Conservation (phyloP, 192 early-diverging fungal genomes). For the Gonapodya prolifera region DNA sequence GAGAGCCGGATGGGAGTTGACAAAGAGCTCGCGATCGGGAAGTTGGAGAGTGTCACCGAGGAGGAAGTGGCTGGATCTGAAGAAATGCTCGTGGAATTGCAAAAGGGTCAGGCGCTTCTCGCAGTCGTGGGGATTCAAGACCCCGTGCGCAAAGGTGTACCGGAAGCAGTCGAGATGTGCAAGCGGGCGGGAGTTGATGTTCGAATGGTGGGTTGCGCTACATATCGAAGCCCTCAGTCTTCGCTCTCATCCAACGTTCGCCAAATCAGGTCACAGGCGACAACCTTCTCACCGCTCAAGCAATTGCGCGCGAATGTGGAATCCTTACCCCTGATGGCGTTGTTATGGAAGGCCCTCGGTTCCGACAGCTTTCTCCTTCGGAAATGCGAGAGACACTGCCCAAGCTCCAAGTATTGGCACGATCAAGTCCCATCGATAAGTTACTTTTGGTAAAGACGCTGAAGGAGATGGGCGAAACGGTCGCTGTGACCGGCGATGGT, state of each 20-base stretch:
- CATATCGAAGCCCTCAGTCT: too few species aligned
- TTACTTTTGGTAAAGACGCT: slow-evolving; percentile 81
- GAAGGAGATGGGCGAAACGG: slow-evolving; percentile 81
- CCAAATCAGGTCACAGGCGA: slow-evolving; percentile 99
- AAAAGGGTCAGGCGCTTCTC: slow-evolving; percentile 13
- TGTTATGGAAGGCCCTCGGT: slow-evolving; percentile 90
- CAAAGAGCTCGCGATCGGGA: too few species aligned
- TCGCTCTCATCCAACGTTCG: too few species aligned
- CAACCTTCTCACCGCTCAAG: slow-evolving; percentile 79
- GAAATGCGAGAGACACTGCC: slow-evolving; percentile 86
- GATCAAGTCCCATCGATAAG: slow-evolving; percentile 90
- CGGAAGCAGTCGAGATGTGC: slow-evolving; percentile 73
- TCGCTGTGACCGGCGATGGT: slow-evolving; percentile 98
- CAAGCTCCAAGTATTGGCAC: slow-evolving; percentile 84
- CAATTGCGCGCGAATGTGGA: slow-evolving; percentile 87
- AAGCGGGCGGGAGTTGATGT: slow-evolving; percentile 86
- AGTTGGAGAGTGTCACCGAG: too few species aligned
- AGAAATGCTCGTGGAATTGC: too few species aligned
- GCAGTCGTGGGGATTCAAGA: slow-evolving; percentile 81
- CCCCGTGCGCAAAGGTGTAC: slow-evolving; percentile 80
- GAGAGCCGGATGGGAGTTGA: too few species aligned
- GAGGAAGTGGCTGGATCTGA: too few species aligned
- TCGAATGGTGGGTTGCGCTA: too few species aligned
- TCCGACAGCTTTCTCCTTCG: slow-evolving; percentile 58
- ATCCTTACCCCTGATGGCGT: slow-evolving; percentile 68